Base-by-base conservation (phyloP, 352 stramenopile species). In the Hyaloperonospora arabidopsidis region DNA sequence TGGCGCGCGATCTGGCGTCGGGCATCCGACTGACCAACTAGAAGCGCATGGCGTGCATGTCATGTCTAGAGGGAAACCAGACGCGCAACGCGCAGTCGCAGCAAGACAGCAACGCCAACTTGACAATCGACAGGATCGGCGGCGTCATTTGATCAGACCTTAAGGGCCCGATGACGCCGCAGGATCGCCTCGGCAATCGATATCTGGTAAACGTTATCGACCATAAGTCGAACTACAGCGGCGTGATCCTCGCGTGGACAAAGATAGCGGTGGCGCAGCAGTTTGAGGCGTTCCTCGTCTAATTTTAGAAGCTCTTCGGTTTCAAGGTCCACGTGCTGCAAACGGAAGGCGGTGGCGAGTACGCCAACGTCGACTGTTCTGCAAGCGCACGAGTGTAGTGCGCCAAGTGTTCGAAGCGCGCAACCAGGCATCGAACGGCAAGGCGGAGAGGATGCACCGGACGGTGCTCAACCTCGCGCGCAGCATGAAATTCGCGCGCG, bases 361-460 rank as follows among this genome's bases (percentile, higher is more conserved):
- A 74, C 45, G 8, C 14, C 2, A 71, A 61, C 17, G 44, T 68
- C 0, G 63, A 68, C 11, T 70, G 3, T 65, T 72, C 32, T 70
- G 67, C 29, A 12, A 45, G 2, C 0, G n/a, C 10, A 58, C 18
- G 0, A 63, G 63, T 2, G 53, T 76, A 5, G 49, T 28, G 0
- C 18, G 63, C 0, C 63, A 75, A 39, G 18, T 40, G 1, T 52
- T 45, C 0, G 67, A 75, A 13, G 56, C 59, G 0, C 35, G n/a
- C 35, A 41, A 15, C 35, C 12, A 61, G 18, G 56, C 63, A 2
- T 35, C 34, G 0, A 76, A 76, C 38, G 63, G 59, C 0, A 72
- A 75, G 41, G 62, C 62, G 0, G 60, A 68, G 29, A 39, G 54
- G 2, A 70, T 76, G 56, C 63, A 76, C 21, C 22, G 63, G 6